These are phyloP conservation scores for Solanum medicagineum DNA, from an alignment of 257 asterid species.

Conservation along the genomic window DNA sequence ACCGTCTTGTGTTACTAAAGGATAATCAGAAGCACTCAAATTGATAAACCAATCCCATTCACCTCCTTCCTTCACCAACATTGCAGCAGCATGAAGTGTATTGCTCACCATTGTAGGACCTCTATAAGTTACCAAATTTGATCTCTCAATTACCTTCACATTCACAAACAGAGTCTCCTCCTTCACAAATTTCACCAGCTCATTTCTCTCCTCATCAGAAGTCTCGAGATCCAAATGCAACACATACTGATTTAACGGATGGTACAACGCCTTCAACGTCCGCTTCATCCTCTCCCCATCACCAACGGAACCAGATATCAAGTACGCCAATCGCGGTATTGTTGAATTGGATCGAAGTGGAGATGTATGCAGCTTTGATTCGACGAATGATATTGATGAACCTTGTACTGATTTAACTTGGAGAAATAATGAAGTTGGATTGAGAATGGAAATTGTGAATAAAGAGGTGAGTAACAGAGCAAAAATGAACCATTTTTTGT, in stretches of 20 bases:
- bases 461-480: slow-evolving; percentile 22
- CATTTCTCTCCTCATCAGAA: slow-evolving; percentile 37
- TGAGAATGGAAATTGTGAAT: slow-evolving; percentile 14
- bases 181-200: slow-evolving; percentile 33
- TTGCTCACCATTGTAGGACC: slow-evolving; percentile 72
- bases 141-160: slow-evolving; percentile 42
- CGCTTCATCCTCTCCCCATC: slow-evolving; percentile 45
- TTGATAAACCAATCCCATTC: slow-evolving; percentile 88
- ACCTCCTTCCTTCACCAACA: slow-evolving; percentile 52
- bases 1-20: slow-evolving; percentile 73
- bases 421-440: slow-evolving; percentile 20
- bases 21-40: slow-evolving; percentile 78
- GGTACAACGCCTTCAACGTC: slow-evolving; percentile 47
- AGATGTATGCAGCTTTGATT: slow-evolving; percentile 31
- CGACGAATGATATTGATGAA: slow-evolving; percentile 38
- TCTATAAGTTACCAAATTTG: slow-evolving; percentile 61
- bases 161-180: slow-evolving; percentile 33
- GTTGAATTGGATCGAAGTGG: slow-evolving; percentile 23
- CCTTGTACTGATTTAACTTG: slow-evolving; percentile 3
- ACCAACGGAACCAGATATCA: slow-evolving; percentile 8
- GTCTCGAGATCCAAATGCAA: slow-evolving; percentile 68
- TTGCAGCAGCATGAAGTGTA: slow-evolving; percentile 63
- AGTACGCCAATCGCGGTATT: slow-evolving; percentile 51
- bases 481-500: slow-evolving; percentile 35
- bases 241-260: slow-evolving; percentile 55